A percentile compares a stretch with the other conserved stretches of the same genome.
phyloP scores from a whole-genome alignment of 2,329 filamentous ascomycete genomes.

The Paecilomyces niveus region DNA sequence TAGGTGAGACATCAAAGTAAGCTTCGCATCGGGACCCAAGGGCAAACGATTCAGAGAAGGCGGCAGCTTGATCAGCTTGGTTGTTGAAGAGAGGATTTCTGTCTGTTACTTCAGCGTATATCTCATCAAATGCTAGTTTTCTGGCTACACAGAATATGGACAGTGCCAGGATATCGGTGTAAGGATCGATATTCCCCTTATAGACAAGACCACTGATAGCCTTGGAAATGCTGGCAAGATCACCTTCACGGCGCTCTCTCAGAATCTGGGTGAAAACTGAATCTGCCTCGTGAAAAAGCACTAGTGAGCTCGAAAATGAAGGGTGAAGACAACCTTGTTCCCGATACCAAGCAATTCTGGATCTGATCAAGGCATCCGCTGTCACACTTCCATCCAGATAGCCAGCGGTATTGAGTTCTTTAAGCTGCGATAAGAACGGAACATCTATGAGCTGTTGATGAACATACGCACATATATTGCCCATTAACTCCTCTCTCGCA shows the following conservation, averaged over 20 bases:
- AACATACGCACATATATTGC: constrained; percentile 25
- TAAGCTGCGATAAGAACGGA: constrained; percentile 33
- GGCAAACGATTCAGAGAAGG: constrained; percentile 58
- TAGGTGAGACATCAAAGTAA: constrained; percentile 52
- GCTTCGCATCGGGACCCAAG: constrained; percentile 57
- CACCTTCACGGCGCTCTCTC: constrained; percentile 19
- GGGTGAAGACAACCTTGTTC: constrained; percentile 33
- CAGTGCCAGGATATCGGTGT: constrained; percentile 50
- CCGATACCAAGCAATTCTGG: constrained; percentile 36
- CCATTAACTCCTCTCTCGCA: constrained; percentile 18
- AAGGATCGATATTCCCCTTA: constrained; percentile 33
- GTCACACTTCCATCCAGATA: constrained; percentile 36
- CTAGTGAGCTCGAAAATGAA: constrained; percentile 22
- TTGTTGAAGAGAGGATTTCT: constrained; percentile 55
- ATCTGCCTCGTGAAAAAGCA: constrained; percentile 33
- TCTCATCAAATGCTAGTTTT: constrained; percentile 53
- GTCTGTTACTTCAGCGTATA: constrained; percentile 57
- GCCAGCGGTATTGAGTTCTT: constrained; percentile 29
- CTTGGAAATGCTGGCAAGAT: constrained; percentile 31
- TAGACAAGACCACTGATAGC: constrained; percentile 28
- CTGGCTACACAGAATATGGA: constrained; percentile 52
- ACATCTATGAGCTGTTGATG: constrained; percentile 29
- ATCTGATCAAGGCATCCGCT: constrained; percentile 26
- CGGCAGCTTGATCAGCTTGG: constrained; percentile 56
- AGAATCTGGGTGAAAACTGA: constrained; percentile 19